Percentiles rank a stretch among this genome's conserved stretches.
Evolutionary conservation across 495 filamentous ascomycete genomes (phyloP).

Genomic region (Neurospora pannonica): DNA sequence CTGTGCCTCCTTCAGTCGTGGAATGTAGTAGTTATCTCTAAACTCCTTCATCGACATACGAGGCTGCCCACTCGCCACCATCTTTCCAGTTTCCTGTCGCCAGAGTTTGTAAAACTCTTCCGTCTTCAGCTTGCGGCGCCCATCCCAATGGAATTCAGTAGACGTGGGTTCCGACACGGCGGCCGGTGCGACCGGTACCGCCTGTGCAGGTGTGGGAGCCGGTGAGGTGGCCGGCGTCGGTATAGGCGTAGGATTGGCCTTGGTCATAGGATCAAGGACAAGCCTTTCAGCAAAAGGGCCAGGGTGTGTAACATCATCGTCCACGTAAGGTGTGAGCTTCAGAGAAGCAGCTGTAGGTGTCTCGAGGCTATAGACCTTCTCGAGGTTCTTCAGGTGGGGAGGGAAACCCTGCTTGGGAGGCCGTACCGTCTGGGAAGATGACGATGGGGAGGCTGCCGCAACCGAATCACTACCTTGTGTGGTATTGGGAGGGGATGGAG

Average conservation of each 20-base stretch:
- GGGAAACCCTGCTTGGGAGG: slow-evolving; percentile 6
- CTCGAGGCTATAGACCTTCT: slow-evolving; percentile 9
- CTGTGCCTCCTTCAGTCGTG: slow-evolving; percentile 9
- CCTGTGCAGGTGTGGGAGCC: not conserved
- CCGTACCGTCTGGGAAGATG: not conserved
- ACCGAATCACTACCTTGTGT: not conserved
- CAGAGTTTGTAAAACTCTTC: slow-evolving; percentile 14
- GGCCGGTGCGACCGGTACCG: not conserved
- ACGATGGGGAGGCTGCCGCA: not conserved
- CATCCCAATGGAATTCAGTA: slow-evolving; percentile 12
- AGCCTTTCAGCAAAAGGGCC: slow-evolving; percentile 20
- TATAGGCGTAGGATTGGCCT: slow-evolving; percentile 4
- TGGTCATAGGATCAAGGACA: slow-evolving; percentile 4
- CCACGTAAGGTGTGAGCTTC: slow-evolving; percentile 15
- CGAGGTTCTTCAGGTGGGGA: slow-evolving; percentile 8
- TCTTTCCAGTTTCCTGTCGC: slow-evolving; percentile 9
- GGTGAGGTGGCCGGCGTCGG: slow-evolving; percentile 10
- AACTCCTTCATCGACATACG: slow-evolving; percentile 14
- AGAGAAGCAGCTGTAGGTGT: slow-evolving; percentile 13
- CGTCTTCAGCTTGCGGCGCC: slow-evolving; percentile 7
- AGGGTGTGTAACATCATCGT: slow-evolving; percentile 14
- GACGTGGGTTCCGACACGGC: not conserved
- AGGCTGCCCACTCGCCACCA: slow-evolving; percentile 7
- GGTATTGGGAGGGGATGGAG: not conserved
- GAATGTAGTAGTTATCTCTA: slow-evolving; percentile 11